Conservation (phyloP, 345 rosid genomes). For the Salix viminalis region DNA sequence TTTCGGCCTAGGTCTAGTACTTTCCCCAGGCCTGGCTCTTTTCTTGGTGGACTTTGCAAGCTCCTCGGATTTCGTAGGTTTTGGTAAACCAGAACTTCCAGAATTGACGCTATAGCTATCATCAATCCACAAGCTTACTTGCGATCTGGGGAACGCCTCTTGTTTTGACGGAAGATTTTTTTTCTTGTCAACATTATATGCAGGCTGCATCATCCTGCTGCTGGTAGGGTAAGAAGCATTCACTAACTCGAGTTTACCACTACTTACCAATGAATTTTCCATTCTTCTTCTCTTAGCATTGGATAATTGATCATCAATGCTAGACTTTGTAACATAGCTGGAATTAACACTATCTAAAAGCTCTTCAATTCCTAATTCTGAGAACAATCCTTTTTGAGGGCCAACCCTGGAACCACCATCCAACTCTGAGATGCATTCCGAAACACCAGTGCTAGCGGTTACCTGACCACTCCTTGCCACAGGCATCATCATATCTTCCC, state of each 20-base stretch:
- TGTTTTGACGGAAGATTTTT: constrained; percentile 19
- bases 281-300: constrained; percentile 45
- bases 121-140: constrained; percentile 64
- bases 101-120: constrained; percentile 65
- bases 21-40: constrained; percentile 82
- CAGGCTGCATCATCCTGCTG: constrained; percentile 23
- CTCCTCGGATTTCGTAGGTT: constrained; percentile 49
- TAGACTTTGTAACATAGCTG: constrained; percentile 25
- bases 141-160: constrained; percentile 39
- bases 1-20: constrained; percentile 83
- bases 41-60: constrained; percentile 48
- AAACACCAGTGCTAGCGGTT: constrained; percentile 12
- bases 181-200: constrained; percentile 21
- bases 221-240: constrained; percentile 33
- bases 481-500: constrained; percentile 33
- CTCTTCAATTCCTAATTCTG: constrained; percentile 68
- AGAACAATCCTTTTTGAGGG: constrained; percentile 61
- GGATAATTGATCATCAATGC: constrained; percentile 35
- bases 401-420: constrained; percentile 25
- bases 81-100: constrained; percentile 25
- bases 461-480: constrained; percentile 5
- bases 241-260: constrained; percentile 21
- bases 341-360: constrained; percentile 44
- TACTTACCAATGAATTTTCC: constrained; percentile 36
- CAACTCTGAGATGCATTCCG: constrained; percentile 30